Base-by-base conservation (phyloP, 306 rosid species). In the Cucurbita ficifolia region DNA sequence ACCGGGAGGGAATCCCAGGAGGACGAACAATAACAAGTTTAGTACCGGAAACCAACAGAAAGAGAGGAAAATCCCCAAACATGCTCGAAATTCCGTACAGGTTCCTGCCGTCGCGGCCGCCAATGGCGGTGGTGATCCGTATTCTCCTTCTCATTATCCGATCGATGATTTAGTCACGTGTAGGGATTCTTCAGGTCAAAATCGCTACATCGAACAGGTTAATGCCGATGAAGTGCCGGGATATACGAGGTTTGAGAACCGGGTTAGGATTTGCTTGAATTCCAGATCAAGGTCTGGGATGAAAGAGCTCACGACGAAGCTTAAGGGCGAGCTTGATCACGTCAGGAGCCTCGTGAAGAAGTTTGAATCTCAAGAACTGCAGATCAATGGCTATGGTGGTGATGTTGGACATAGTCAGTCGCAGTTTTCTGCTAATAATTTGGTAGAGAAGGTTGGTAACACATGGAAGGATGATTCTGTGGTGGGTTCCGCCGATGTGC, bases 281-380 rank as follows among this genome's bases (percentile, higher is more conserved):
- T 29, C 33, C 4, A 29, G 33, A 29, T 29, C 33, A 29, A 29
- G 33, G 2, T 29, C 33, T 29, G 33, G 3, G 33, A 29, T 29
- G 2, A 29, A 29, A 29, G 33, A 29, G 33, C 33, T 29, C 2
- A 29, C 33, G 33, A 29, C 33, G 33, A 29, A 29, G 33, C 33
- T 29, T 2, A 29, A 81, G 67, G 60, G 60, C 36, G 98, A 92
- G 87, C 96, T 92, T 62, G 88, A 79, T 29, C 78, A 72, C 29
- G 96, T 92, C 24, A 86, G 96, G 81, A 72, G 78, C 79, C 76
- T 90, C 81, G 89, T 83, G 78, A 84, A 79, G 84, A 87, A 53
- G 75, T 83, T 90, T 78, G 96, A 88, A 58, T 85, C 80, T 14
- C 87, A 83, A 84, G 96, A 88, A 79, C 74, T 81, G 65, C 84